Conservation (phyloP, 352 stramenopile species). For the Phytophthora pluvialis region DNA sequence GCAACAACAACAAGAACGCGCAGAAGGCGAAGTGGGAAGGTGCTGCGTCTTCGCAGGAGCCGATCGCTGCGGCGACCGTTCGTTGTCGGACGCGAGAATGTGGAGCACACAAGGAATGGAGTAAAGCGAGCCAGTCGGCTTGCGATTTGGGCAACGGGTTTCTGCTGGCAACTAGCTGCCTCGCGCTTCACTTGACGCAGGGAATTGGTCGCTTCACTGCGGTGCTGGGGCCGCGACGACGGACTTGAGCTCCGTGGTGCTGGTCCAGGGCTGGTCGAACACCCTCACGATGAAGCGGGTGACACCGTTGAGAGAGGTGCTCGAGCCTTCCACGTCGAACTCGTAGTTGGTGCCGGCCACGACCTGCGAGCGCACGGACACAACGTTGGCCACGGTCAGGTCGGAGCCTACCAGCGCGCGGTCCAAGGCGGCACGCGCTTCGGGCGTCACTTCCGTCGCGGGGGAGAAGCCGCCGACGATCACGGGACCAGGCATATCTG, state of each 20-base stretch:
- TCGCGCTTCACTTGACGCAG: neutral
- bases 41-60: neutral
- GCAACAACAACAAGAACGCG: neutral
- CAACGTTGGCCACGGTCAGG: constrained; percentile 32
- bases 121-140: constrained; percentile 4
- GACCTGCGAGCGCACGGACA: constrained; percentile 42
- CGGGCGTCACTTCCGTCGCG: constrained; percentile 20
- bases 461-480: constrained; percentile 37
- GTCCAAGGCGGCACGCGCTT: constrained; percentile 31
- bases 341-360: constrained; percentile 52
- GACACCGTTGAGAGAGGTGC: constrained; percentile 23
- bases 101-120: constrained; percentile 21
- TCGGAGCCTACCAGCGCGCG: constrained; percentile 28
- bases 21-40: constrained; percentile 13
- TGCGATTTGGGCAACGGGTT: constrained; percentile 28
- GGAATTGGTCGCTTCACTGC: constrained; percentile 12
- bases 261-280: constrained; percentile 43
- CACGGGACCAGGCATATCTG: constrained; percentile 23
- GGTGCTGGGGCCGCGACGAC: constrained; percentile 13
- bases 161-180: neutral
- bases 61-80: constrained; percentile 22
- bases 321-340: constrained; percentile 46
- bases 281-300: constrained; percentile 35
- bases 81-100: constrained; percentile 14
- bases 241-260: constrained; percentile 37